A percentile compares a stretch with the other conserved stretches of the same genome.
phyloP scores from a whole-genome alignment of 345 rosid genomes.

The Carallia pectinifolia region DNA sequence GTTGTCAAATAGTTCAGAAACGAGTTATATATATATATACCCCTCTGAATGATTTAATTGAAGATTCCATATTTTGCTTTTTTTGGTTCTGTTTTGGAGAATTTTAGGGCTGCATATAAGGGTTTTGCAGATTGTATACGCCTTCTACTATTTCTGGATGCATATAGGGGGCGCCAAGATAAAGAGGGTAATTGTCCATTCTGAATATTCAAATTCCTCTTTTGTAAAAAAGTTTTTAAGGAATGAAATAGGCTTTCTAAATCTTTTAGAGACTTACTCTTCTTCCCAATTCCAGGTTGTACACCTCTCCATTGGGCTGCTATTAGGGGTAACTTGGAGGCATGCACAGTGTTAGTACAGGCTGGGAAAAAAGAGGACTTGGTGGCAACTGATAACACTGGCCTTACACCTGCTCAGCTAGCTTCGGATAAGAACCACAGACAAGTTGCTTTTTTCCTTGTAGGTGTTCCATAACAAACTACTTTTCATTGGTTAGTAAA shows the following conservation, averaged over 20 bases:
- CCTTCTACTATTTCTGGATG: conserved; percentile 86
- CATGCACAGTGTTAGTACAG: conserved; percentile 95
- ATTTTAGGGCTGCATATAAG: conserved; percentile 96
- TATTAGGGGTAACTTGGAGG: conserved; percentile 96
- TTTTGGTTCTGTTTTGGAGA: conserved; percentile 40
- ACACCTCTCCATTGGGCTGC: conserved; percentile 99
- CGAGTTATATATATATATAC: too few relatives aligned
- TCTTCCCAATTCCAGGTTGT: conserved; percentile 51
- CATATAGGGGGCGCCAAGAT: conserved; percentile 94
- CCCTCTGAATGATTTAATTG: background rate
- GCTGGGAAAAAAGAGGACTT: conserved; percentile 98
- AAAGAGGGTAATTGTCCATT: conserved; percentile 62
- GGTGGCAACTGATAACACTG: conserved; percentile 80
- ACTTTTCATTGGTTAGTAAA: conserved; percentile 30
- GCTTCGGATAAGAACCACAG: conserved; percentile 95
- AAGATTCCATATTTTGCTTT: conserved; percentile 2
- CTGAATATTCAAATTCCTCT: background rate
- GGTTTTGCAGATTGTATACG: conserved; percentile 97
- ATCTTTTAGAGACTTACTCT: background rate
- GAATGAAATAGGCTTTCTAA: background rate
- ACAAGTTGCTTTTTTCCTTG: conserved; percentile 99
- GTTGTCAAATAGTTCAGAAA: too few relatives aligned
- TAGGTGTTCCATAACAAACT: conserved; percentile 54
- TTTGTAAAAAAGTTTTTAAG: background rate
- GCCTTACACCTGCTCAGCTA: conserved; percentile 98